phyloP scores from a whole-genome alignment of 805 yeast species.

The Isabelozyma gotoi region DNA sequence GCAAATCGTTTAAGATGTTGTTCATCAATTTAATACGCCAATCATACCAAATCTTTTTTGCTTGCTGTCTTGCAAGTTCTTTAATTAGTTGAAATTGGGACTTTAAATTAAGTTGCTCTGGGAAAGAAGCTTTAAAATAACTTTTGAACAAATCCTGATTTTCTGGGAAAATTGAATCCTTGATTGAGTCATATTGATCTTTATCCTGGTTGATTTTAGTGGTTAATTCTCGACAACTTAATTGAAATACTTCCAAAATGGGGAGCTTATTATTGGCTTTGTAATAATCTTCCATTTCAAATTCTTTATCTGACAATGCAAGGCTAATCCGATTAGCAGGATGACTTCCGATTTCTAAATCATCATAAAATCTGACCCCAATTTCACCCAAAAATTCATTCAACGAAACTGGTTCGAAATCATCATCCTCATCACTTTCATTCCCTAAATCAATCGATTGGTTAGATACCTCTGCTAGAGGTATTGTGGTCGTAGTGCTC shows the following conservation, averaged over 20 bases:
- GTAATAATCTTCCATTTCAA: slow-evolving; percentile 31
- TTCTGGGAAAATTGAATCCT: slow-evolving; percentile 43
- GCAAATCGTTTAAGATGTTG: slow-evolving; percentile 40
- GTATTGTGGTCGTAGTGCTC: slow-evolving; percentile 24
- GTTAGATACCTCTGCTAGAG: slow-evolving; percentile 20
- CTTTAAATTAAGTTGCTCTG: slow-evolving; percentile 41
- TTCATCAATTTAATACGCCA: slow-evolving; percentile 57
- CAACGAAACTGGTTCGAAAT: slow-evolving; percentile 34
- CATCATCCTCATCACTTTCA: slow-evolving; percentile 17
- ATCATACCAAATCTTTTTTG: slow-evolving; percentile 58
- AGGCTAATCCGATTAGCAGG: slow-evolving; percentile 21
- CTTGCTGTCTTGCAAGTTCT: slow-evolving; percentile 50
- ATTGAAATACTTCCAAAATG: slow-evolving; percentile 48
- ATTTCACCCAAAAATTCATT: slow-evolving; percentile 38
- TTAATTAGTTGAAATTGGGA: slow-evolving; percentile 50
- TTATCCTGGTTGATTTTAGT: slow-evolving; percentile 52
- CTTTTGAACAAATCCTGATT: slow-evolving; percentile 52
- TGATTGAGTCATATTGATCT: slow-evolving; percentile 45
- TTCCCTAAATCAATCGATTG: slow-evolving; percentile 9
- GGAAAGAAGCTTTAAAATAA: slow-evolving; percentile 40
- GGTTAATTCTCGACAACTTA: slow-evolving; percentile 54
- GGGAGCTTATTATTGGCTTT: slow-evolving; percentile 42
- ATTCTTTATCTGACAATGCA: slow-evolving; percentile 3
- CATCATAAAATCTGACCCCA: slow-evolving; percentile 46
- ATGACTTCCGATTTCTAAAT: slow-evolving; percentile 35